Conservation (phyloP, 441 rosid species). For the Raphanus hybrid region DNA sequence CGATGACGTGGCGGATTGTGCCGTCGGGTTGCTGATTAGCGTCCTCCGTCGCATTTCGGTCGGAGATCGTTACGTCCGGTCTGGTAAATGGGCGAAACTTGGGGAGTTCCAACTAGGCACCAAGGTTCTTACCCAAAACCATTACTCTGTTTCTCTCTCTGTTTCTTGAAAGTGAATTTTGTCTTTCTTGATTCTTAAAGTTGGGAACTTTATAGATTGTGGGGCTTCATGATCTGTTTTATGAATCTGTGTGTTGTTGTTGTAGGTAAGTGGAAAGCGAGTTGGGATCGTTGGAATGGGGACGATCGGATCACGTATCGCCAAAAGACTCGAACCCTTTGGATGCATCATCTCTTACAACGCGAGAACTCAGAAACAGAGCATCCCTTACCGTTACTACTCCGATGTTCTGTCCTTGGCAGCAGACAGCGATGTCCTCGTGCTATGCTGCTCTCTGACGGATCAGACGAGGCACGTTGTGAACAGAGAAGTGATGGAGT, state of each 20-base stretch:
- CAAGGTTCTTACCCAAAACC: slow-evolving; percentile 42
- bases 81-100: slow-evolving; percentile 42
- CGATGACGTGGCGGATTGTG: slow-evolving; percentile 38
- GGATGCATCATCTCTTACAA: slow-evolving; percentile 58
- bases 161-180: not conserved
- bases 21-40: slow-evolving; percentile 59
- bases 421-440: slow-evolving; percentile 47
- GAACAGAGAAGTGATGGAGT: slow-evolving; percentile 54
- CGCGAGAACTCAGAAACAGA: slow-evolving; percentile 52
- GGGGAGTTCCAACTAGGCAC: slow-evolving; percentile 53
- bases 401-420: slow-evolving; percentile 50
- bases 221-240: not conserved
- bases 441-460: slow-evolving; percentile 45
- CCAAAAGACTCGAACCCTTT: slow-evolving; percentile 66
- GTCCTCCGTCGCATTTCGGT: slow-evolving; percentile 60
- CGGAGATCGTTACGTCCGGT: slow-evolving; percentile 52
- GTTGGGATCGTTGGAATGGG: slow-evolving; percentile 70
- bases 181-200: too few species aligned
- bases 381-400: slow-evolving; percentile 47
- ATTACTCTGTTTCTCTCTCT: not conserved
- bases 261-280: slow-evolving; percentile 59
- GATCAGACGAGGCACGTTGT: slow-evolving; percentile 39
- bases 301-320: slow-evolving; percentile 50
- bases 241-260: slow-evolving; percentile 1
- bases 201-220: too few species aligned